Evolutionary conservation across 176 grass and related monocot genomes (phyloP), one percentile per base, ranked within the genome.

Genomic region (Oryza meyeriana): DNA sequence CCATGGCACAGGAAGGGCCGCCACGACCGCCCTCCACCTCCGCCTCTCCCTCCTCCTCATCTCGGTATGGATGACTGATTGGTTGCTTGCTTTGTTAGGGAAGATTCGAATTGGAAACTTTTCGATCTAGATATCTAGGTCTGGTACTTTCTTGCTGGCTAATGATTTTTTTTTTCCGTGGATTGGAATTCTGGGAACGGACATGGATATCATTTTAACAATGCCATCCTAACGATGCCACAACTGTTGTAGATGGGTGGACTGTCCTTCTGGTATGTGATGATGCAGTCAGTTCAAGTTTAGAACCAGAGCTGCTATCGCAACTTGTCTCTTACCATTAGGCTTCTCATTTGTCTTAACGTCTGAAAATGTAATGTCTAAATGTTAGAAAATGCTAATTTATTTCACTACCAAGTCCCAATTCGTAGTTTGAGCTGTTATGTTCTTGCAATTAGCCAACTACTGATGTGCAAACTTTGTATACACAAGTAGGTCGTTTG

Each of bases 61-160:
- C 18, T 47, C 33, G 87, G 87, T 85, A 85, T 68, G 67, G 68
- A 36, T 55, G 27, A 30, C 42, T 41, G 69, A 30, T 47, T 35
- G 12, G 4, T 20, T 47, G 31, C 39, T 41, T 1, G 8, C 9
- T 25, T 16, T 24, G 7, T 11, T 74, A 5, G 33, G 24, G 17
- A 63, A 64, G 12, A 14, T n/a, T 85, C 14, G 38, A 32, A 7
- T 55, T 32, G 24, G 17, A 24, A 32, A 20, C 4, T 72, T 5
- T 61, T 72, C 42, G 42, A 79, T 86, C 59, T 80, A 38, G n/a
- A 59, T 32, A 57, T 73, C 12, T 31, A 5, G 1, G 9, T 72
- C 58, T 42, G 36, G 35, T 79, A 74, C 32, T 31, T 10, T n/a
- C 12, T 33, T 45, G 22, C 8, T 10, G 13, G 4, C 12, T 61